Percentiles rank a stretch among this genome's conserved stretches.
Conservation (phyloP, 1,139 yeast species). For the Protomyces lactucae-debilis region DNA sequence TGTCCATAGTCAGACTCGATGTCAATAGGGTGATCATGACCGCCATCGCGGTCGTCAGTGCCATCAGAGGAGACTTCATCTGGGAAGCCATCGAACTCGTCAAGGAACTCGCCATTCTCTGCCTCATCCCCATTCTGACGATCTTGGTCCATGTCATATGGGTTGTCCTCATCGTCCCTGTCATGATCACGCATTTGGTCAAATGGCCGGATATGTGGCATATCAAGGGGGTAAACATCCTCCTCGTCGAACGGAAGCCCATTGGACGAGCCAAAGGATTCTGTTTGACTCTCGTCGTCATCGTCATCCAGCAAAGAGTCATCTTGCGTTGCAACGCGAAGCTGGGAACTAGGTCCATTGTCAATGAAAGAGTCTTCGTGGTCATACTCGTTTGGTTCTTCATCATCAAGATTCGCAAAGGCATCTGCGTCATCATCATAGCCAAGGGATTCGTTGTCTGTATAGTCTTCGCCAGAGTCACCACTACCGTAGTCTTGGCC, state of each 20-base stretch:
- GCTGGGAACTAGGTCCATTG: neutral
- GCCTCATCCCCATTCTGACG: too few species aligned
- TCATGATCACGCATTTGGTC: neutral
- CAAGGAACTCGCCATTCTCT: too few species aligned
- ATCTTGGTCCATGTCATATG: too few species aligned
- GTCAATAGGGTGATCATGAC: neutral
- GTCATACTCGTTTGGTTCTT: conserved; percentile 12
- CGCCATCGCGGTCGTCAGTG: neutral
- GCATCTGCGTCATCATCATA: neutral
- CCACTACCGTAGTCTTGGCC: neutral
- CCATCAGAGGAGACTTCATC: neutral
- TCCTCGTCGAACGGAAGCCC: too few species aligned
- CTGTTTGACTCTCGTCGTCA: too few species aligned
- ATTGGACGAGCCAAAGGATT: too few species aligned
- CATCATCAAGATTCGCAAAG: neutral
- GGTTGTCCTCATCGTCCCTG: neutral
- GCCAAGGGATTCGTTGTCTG: neutral
- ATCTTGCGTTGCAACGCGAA: neutral
- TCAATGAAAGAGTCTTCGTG: conserved; percentile 15
- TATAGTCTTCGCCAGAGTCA: neutral
- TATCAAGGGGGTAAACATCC: too few species aligned
- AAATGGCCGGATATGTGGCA: neutral
- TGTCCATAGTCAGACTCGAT: neutral
- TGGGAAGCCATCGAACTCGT: neutral
- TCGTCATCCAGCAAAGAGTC: neutral